phyloP scores from a whole-genome alignment of 306 rosid genomes.

The Vigna trinervia region DNA sequence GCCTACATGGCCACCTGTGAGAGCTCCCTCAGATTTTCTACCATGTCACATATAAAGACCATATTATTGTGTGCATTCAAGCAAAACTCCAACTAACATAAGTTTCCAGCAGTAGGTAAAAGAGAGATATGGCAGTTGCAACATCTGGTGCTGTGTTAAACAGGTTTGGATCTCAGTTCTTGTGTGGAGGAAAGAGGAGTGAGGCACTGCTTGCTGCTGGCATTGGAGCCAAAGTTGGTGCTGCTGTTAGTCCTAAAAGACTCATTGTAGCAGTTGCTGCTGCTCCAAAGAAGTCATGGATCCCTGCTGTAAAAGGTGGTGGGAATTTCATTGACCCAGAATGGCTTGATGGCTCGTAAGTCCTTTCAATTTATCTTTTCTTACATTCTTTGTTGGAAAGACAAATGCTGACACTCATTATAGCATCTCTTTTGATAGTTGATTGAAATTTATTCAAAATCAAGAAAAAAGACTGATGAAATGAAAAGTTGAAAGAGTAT shows the following conservation, averaged over 20 bases:
- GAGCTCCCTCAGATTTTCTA: conserved; percentile 50
- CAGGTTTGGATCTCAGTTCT: conserved; percentile 81
- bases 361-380: conserved; percentile 9
- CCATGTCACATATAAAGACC: conserved; percentile 38
- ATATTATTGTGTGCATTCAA: neutral
- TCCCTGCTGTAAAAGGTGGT: conserved; percentile 75
- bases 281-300: conserved; percentile 74
- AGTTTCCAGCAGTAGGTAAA: neutral
- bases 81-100: conserved; percentile 15
- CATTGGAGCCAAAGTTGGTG: conserved; percentile 52
- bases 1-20: conserved; percentile 65
- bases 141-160: conserved; percentile 83
- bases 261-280: conserved; percentile 66
- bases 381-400: neutral
- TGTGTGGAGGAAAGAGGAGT: conserved; percentile 76
- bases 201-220: conserved; percentile 58
- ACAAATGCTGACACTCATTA: too few relatives aligned
- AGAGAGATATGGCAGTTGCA: conserved; percentile 82
- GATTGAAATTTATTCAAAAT: too few relatives aligned
- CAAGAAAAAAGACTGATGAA: too few relatives aligned
- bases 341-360: conserved; percentile 99
- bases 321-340: conserved; percentile 85
- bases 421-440: too few relatives aligned
- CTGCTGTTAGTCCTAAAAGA: conserved; percentile 55
- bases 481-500: too few relatives aligned